Evolutionary conservation across 202 grass and related monocot species (phyloP).

Genomic region (Dendrocalamus latiflorus): DNA sequence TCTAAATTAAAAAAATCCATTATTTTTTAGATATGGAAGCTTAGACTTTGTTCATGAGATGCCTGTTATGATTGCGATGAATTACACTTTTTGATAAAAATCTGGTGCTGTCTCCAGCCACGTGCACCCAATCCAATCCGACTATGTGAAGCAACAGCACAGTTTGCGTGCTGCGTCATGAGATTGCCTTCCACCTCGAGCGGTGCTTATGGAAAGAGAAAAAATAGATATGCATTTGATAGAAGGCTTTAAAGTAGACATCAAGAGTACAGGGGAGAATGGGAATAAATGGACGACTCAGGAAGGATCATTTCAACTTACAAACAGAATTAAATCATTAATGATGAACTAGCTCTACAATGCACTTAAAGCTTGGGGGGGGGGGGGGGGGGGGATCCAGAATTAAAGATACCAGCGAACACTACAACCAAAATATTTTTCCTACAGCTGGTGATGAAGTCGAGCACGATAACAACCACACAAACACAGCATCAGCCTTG

Average conservation of each 20-base stretch:
- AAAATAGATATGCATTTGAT: background rate
- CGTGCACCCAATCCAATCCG: background rate
- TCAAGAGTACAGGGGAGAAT: background rate
- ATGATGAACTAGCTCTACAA: background rate
- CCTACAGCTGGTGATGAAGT: background rate
- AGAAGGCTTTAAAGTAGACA: background rate
- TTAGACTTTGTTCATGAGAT: background rate
- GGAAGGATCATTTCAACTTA: background rate
- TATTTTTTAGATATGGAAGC: background rate
- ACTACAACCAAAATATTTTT: background rate
- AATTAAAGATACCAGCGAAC: background rate
- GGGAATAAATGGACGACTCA: background rate
- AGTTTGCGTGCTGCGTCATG: background rate
- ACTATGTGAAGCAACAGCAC: background rate
- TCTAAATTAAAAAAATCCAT: background rate
- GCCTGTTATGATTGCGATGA: background rate
- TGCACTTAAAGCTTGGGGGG: background rate
- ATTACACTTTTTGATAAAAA: background rate
- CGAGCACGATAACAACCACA: background rate
- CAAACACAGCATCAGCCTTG: conserved; percentile 14
- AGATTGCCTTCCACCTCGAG: background rate
- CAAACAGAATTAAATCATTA: background rate
- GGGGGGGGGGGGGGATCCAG: background rate
- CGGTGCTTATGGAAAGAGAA: background rate
- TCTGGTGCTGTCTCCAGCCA: background rate